Percentiles rank a stretch among this genome's conserved stretches.
Evolutionary conservation across 2,329 filamentous ascomycete genomes (phyloP).

Genomic region (Huntiella decipiens): DNA sequence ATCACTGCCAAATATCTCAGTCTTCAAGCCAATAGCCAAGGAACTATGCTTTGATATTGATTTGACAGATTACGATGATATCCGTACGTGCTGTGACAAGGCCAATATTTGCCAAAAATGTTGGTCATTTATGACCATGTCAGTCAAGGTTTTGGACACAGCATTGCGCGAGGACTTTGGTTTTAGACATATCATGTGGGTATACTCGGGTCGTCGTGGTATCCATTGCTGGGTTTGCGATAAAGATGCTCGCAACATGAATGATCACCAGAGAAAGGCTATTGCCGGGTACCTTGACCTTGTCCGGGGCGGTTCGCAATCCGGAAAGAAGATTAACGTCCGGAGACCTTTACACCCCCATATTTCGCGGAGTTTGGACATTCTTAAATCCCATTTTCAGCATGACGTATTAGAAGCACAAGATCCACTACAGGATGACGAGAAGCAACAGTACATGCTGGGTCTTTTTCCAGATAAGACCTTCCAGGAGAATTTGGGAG

Average conservation of each 20-base stretch:
- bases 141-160: slow-evolving; percentile 78
- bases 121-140: slow-evolving; percentile 96
- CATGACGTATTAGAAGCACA: slow-evolving; percentile 65
- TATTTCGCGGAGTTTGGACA: slow-evolving; percentile 66
- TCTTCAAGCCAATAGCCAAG: slow-evolving; percentile 76
- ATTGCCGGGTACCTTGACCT: slow-evolving; percentile 83
- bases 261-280: slow-evolving; percentile 68
- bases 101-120: slow-evolving; percentile 87
- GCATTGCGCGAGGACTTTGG: slow-evolving; percentile 87
- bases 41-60: slow-evolving; percentile 99
- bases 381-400: slow-evolving; percentile 70
- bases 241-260: slow-evolving; percentile 61
- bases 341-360: slow-evolving; percentile 80
- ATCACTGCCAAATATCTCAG: slow-evolving; percentile 55
- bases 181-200: slow-evolving; percentile 93
- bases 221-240: slow-evolving; percentile 98
- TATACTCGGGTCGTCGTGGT: slow-evolving; percentile 91
- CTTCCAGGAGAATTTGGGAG: slow-evolving; percentile 59
- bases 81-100: slow-evolving; percentile 84
- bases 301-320: slow-evolving; percentile 67
- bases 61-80: slow-evolving; percentile 95
- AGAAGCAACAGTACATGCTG: slow-evolving; percentile 60
- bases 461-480: slow-evolving; percentile 65
- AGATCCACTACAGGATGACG: slow-evolving; percentile 59
- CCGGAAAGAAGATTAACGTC: slow-evolving; percentile 71